These are phyloP conservation scores for Penicillium paneum DNA, from an alignment of 2,329 filamentous ascomycete species.

Conservation along the genomic window DNA sequence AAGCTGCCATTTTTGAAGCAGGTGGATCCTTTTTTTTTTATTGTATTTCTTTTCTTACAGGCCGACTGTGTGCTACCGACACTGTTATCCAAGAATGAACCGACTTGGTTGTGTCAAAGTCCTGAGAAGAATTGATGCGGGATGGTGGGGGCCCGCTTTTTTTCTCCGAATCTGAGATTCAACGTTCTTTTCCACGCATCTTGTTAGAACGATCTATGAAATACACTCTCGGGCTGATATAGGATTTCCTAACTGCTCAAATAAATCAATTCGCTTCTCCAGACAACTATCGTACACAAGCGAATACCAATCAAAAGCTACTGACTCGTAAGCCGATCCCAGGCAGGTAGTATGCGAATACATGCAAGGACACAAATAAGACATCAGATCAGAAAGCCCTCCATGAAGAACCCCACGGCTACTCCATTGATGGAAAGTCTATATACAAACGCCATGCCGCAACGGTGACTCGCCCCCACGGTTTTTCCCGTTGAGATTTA, in stretches of 20 bases:
- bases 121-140: slow-evolving; percentile 19
- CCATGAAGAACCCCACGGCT: slow-evolving; percentile 12
- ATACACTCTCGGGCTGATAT: neutral
- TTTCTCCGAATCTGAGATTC: slow-evolving; percentile 3
- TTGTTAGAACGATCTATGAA: neutral
- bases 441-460: slow-evolving; percentile 23
- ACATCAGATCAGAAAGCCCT: slow-evolving; percentile 7
- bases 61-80: neutral
- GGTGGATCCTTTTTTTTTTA: neutral
- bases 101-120: slow-evolving; percentile 10
- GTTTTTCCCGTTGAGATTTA: neutral
- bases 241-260: neutral
- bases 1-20: neutral
- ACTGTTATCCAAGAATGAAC: neutral
- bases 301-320: slow-evolving; percentile 15
- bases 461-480: neutral
- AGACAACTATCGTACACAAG: slow-evolving; percentile 25
- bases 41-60: neutral
- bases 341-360: slow-evolving; percentile 11
- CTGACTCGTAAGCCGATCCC: slow-evolving; percentile 7
- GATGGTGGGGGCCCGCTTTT: slow-evolving; percentile 25
- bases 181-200: neutral
- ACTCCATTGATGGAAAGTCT: slow-evolving; percentile 20
- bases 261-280: slow-evolving; percentile 19
- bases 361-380: slow-evolving; percentile 14